These are phyloP conservation scores for Onygena corvina DNA, from an alignment of 2,329 filamentous ascomycete species.

Conservation along the genomic window DNA sequence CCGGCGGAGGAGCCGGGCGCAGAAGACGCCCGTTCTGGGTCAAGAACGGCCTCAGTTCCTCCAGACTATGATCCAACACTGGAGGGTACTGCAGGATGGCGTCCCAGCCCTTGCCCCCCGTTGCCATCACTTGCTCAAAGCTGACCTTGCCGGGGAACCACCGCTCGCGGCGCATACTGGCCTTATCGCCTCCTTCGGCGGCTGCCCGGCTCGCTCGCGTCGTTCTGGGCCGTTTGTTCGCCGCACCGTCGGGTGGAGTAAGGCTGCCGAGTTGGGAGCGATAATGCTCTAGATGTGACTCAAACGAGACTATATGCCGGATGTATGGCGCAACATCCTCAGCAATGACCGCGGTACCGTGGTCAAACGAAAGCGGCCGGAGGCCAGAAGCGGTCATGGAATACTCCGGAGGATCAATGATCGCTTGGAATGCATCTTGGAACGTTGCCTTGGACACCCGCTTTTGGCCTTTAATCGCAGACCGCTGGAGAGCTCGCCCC, in stretches of 20 bases:
- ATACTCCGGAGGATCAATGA: slow-evolving; percentile 33
- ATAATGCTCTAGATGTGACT: slow-evolving; percentile 57
- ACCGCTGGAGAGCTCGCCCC: slow-evolving; percentile 23
- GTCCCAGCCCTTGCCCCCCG: slow-evolving; percentile 41
- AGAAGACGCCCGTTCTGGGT: not conserved
- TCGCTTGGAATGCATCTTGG: slow-evolving; percentile 40
- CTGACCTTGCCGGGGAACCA: slow-evolving; percentile 58
- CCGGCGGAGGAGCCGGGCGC: not conserved
- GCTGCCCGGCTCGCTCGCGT: slow-evolving; percentile 66
- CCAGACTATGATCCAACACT: not conserved
- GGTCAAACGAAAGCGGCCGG: slow-evolving; percentile 60
- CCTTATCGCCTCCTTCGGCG: slow-evolving; percentile 59
- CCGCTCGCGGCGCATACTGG: slow-evolving; percentile 53
- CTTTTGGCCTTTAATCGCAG: slow-evolving; percentile 14
- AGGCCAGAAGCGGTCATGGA: slow-evolving; percentile 26
- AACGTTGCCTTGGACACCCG: slow-evolving; percentile 31
- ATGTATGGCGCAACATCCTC: slow-evolving; percentile 81
- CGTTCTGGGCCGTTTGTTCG: slow-evolving; percentile 50
- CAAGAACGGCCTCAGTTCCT: not conserved
- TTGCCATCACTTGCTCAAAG: slow-evolving; percentile 51
- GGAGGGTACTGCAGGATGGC: slow-evolving; percentile 18
- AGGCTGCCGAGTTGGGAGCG: slow-evolving; percentile 51
- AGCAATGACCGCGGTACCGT: slow-evolving; percentile 52
- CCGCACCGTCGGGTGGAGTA: slow-evolving; percentile 45
- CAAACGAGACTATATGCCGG: slow-evolving; percentile 69